Conservation (phyloP, 2,329 filamentous ascomycete genomes). For the Paraphoma chrysanthemicola region DNA sequence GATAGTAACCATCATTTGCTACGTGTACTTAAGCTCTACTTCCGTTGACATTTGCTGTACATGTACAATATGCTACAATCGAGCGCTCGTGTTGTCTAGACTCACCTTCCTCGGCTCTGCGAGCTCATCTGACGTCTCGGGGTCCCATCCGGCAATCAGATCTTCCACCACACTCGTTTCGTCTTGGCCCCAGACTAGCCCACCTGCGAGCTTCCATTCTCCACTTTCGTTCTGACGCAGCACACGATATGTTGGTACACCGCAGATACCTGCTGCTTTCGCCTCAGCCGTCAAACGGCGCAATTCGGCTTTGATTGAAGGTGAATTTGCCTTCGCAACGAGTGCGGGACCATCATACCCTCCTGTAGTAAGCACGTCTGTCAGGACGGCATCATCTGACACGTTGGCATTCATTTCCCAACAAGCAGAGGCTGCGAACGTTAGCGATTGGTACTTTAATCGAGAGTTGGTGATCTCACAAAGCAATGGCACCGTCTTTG, state of each 20-base stretch:
- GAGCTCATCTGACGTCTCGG: constrained; percentile 5
- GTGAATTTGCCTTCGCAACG: constrained; percentile 31
- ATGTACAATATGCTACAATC: background rate
- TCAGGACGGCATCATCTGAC: constrained; percentile 32
- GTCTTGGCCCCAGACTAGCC: constrained; percentile 45
- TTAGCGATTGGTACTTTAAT: constrained; percentile 10
- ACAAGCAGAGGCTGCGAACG: constrained; percentile 34
- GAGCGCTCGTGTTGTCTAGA: background rate
- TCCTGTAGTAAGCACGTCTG: constrained; percentile 29
- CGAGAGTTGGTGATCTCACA: constrained; percentile 29
- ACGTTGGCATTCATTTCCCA: constrained; percentile 42
- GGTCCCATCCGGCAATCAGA: constrained; percentile 42
- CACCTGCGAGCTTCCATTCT: constrained; percentile 25
- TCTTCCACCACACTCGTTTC: constrained; percentile 43
- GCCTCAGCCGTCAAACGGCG: constrained; percentile 40
- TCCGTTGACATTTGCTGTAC: too few relatives aligned
- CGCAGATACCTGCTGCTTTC: constrained; percentile 39
- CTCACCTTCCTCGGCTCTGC: constrained; percentile 12
- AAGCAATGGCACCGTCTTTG: constrained; percentile 23
- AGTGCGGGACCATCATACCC: constrained; percentile 35
- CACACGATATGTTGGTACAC: constrained; percentile 43
- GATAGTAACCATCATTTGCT: too few relatives aligned
- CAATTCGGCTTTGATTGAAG: constrained; percentile 31
- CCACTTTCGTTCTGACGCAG: constrained; percentile 15
- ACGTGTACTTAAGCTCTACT: too few relatives aligned